A percentile compares a stretch with the other conserved stretches of the same genome.
Evolutionary conservation across 129 eudicot genomes (phyloP).

Genomic region (Lactuca sativa): DNA sequence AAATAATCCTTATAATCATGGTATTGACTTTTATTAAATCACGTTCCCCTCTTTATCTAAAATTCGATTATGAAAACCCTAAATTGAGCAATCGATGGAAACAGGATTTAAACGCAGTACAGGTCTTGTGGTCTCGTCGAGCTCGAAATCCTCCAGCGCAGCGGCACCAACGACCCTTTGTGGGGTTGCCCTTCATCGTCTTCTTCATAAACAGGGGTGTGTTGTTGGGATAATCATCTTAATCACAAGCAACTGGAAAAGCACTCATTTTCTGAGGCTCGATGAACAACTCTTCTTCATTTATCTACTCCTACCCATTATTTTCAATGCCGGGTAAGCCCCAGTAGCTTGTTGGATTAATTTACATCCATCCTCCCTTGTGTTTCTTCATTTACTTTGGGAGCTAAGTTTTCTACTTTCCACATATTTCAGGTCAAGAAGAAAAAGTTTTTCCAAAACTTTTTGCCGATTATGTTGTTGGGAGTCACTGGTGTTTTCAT

Average conservation of each 20-base stretch:
- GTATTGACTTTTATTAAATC: too few species aligned
- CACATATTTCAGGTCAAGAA: slow-evolving; percentile 91
- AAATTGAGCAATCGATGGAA: too few species aligned
- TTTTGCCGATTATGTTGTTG: slow-evolving; percentile 79
- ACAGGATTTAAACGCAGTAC: too few species aligned
- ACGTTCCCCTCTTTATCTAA: too few species aligned
- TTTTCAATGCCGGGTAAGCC: slow-evolving; percentile 88
- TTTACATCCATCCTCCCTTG: neutral
- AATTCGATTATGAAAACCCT: too few species aligned
- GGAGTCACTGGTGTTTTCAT: slow-evolving; percentile 87
- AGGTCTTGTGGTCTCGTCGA: too few species aligned
- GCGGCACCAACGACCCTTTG: too few species aligned
- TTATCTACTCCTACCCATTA: slow-evolving; percentile 87
- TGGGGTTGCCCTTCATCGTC: too few species aligned
- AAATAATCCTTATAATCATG: too few species aligned
- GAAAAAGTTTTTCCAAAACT: slow-evolving; percentile 92
- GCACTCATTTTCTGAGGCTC: slow-evolving; percentile 69
- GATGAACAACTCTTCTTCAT: slow-evolving; percentile 83
- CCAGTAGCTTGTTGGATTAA: neutral
- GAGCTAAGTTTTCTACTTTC: neutral
- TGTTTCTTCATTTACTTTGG: neutral
- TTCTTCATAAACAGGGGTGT: slow-evolving; percentile 48
- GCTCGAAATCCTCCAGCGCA: too few species aligned
- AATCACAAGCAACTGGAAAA: slow-evolving; percentile 60
- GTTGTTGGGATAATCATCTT: slow-evolving; percentile 62